Evolutionary conservation across 805 yeast species (phyloP).

Genomic region (Wickerhamiella kurtzmanii): DNA sequence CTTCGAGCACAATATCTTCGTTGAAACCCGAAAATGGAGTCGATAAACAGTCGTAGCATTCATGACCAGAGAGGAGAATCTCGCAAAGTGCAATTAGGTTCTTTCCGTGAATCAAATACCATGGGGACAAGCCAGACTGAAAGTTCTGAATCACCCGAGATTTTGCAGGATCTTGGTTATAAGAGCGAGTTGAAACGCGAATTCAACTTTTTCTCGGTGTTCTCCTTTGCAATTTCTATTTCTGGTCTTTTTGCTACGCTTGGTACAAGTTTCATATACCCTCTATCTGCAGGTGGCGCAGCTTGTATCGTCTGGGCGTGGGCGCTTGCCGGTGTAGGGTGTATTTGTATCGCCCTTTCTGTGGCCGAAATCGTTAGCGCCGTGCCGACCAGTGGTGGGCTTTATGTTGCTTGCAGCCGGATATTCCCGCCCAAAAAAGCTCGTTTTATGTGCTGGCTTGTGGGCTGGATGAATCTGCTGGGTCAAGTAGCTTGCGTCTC

Average conservation of each 20-base stretch:
- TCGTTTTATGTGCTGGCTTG: slow-evolving; percentile 41
- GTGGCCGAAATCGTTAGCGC: slow-evolving; percentile 58
- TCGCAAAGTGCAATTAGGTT: no score
- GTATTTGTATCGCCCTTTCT: slow-evolving; percentile 41
- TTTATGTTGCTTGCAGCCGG: slow-evolving; percentile 40
- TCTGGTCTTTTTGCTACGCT: slow-evolving; percentile 56
- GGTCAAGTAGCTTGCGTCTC: slow-evolving; percentile 26
- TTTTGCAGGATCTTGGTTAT: slow-evolving; percentile 37
- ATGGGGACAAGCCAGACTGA: neutral
- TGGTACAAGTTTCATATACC: slow-evolving; percentile 37
- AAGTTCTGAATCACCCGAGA: neutral
- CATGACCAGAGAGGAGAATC: no score
- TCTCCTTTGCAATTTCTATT: slow-evolving; percentile 49
- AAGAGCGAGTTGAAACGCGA: slow-evolving; percentile 46
- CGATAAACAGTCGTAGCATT: no score
- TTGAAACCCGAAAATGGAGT: no score
- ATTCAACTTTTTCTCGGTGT: slow-evolving; percentile 46
- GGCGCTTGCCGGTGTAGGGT: slow-evolving; percentile 41
- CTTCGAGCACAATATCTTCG: no score
- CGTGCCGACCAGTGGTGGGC: slow-evolving; percentile 64
- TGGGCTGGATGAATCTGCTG: slow-evolving; percentile 35
- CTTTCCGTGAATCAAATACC: neutral
- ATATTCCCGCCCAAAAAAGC: slow-evolving; percentile 28
- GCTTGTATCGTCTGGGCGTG: slow-evolving; percentile 54
- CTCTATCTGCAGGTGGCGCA: slow-evolving; percentile 41